Percentiles rank a stretch among this genome's conserved stretches.
These are phyloP conservation scores for Reutealis trisperma DNA, from an alignment of 345 rosid genomes.

Conservation along the genomic window DNA sequence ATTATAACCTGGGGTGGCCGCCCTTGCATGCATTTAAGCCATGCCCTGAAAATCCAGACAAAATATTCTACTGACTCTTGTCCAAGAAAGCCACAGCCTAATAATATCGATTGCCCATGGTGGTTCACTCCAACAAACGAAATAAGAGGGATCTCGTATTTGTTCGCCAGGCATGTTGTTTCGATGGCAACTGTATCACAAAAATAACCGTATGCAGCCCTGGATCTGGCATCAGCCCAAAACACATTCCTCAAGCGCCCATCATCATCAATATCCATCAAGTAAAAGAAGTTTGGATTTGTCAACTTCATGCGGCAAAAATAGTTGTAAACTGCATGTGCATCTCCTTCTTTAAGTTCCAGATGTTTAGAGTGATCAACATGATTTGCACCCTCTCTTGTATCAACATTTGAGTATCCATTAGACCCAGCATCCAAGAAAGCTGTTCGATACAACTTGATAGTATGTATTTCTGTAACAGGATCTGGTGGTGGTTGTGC, in stretches of 20 bases:
- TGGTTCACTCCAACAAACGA: constrained; percentile 59
- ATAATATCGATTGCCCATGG: constrained; percentile 46
- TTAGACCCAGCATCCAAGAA: constrained; percentile 27
- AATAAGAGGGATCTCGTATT: constrained; percentile 50
- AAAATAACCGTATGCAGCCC: constrained; percentile 42
- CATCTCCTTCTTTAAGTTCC: constrained; percentile 59
- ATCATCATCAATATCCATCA: constrained; percentile 49
- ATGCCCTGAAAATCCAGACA: constrained; percentile 56
- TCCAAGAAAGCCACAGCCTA: constrained; percentile 60
- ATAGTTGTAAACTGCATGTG: constrained; percentile 45
- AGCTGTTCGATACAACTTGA: constrained; percentile 47
- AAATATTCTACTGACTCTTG: constrained; percentile 48
- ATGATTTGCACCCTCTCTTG: constrained; percentile 28
- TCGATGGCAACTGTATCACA: constrained; percentile 46
- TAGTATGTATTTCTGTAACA: constrained; percentile 45
- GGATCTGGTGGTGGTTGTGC: constrained; percentile 41
- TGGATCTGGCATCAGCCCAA: constrained; percentile 59
- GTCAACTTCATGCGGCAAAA: constrained; percentile 54
- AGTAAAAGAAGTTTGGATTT: constrained; percentile 59
- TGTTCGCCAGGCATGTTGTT: constrained; percentile 52
- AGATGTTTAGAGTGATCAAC: constrained; percentile 41
- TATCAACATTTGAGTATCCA: constrained; percentile 33
- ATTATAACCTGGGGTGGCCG: constrained; percentile 49
- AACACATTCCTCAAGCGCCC: constrained; percentile 51
- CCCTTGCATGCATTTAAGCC: constrained; percentile 55